Evolutionary conservation across 2,329 filamentous ascomycete genomes (phyloP).

Genomic region (Westerdykella aurantiaca): DNA sequence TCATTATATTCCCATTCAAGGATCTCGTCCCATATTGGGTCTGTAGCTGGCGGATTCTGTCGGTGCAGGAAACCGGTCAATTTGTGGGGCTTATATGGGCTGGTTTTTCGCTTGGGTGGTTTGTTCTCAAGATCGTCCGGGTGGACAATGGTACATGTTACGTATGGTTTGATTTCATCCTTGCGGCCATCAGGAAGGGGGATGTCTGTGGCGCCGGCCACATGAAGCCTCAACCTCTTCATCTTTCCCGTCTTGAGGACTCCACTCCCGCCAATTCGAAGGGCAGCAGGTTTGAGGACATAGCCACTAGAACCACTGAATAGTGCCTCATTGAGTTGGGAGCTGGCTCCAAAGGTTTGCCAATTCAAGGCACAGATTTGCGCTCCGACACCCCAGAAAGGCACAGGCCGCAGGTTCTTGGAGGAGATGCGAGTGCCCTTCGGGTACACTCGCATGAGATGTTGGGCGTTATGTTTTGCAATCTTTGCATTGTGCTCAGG

Average conservation of each 20-base stretch:
- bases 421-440: slow-evolving; percentile 65
- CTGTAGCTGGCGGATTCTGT: slow-evolving; percentile 54
- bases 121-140: slow-evolving; percentile 47
- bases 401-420: slow-evolving; percentile 56
- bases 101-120: slow-evolving; percentile 57
- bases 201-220: slow-evolving; percentile 58
- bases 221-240: slow-evolving; percentile 51
- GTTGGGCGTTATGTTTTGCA: slow-evolving; percentile 55
- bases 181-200: slow-evolving; percentile 49
- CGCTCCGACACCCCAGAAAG: slow-evolving; percentile 62
- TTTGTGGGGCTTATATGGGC: slow-evolving; percentile 55
- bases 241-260: slow-evolving; percentile 42
- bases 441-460: slow-evolving; percentile 66
- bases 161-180: slow-evolving; percentile 55
- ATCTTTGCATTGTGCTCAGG: slow-evolving; percentile 47
- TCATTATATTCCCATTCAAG: slow-evolving; percentile 65
- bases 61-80: slow-evolving; percentile 51
- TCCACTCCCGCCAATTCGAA: slow-evolving; percentile 53
- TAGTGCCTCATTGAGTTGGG: slow-evolving; percentile 64
- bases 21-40: slow-evolving; percentile 61
- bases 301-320: slow-evolving; percentile 61
- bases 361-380: slow-evolving; percentile 67
- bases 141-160: slow-evolving; percentile 60
- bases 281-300: slow-evolving; percentile 57
- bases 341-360: slow-evolving; percentile 61